Evolutionary conservation across 2,329 filamentous ascomycete genomes (phyloP).

Genomic region (Gaeumannomyces tritici): DNA sequence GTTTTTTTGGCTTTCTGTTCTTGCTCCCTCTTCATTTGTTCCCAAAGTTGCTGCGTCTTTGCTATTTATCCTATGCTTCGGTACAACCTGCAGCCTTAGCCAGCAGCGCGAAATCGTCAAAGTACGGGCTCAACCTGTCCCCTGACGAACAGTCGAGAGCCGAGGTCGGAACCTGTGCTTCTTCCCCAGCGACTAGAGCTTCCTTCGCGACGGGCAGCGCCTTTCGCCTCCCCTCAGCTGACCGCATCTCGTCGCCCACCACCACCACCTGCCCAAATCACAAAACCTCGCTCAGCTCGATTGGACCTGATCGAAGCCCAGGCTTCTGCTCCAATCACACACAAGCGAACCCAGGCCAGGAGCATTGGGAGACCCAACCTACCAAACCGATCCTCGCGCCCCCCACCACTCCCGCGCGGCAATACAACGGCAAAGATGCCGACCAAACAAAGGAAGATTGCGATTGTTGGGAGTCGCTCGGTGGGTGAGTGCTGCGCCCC

Average conservation of each 20-base stretch:
- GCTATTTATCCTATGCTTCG: not conserved
- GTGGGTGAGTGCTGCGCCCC: conserved; percentile 43
- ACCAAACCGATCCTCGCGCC: not conserved
- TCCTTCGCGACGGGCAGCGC: not conserved
- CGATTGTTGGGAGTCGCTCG: conserved; percentile 88
- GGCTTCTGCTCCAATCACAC: not conserved
- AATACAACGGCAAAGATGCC: conserved; percentile 27
- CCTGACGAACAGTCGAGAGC: not conserved
- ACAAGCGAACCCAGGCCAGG: not conserved
- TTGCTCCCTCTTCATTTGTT: not conserved
- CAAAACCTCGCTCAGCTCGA: not conserved
- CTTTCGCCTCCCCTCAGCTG: not conserved
- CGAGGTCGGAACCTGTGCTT: not conserved
- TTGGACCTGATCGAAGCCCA: not conserved
- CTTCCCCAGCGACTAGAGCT: not conserved
- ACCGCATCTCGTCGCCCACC: not conserved
- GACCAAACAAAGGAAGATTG: conserved; percentile 86
- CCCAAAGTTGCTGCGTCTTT: not conserved
- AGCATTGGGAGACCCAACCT: not conserved
- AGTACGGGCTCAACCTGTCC: too few species aligned
- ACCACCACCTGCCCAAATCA: not conserved
- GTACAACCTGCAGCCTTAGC: not conserved
- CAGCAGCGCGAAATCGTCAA: not conserved
- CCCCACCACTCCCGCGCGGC: too few species aligned
- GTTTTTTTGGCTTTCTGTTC: not conserved